phyloP scores from a whole-genome alignment of 1,139 yeast species.

The Candida mesenterica region DNA sequence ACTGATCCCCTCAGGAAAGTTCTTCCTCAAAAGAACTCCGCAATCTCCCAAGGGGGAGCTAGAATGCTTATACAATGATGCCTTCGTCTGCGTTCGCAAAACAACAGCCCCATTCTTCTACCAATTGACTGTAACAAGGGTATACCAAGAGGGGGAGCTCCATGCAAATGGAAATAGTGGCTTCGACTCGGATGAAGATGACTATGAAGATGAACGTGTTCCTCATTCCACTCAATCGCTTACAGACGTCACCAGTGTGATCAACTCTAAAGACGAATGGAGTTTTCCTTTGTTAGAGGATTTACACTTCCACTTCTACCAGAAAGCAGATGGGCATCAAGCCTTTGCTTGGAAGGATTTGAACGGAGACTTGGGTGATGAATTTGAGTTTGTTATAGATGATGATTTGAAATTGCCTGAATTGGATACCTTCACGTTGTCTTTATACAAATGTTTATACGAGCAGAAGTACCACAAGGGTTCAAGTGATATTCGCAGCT shows the following conservation, averaged over 20 bases:
- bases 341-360: slow-evolving; percentile 79
- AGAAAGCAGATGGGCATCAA: slow-evolving; percentile 29
- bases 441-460: slow-evolving; percentile 67
- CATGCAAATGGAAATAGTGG: slow-evolving; percentile 32
- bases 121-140: slow-evolving; percentile 70
- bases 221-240: slow-evolving; percentile 18
- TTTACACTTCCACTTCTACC: slow-evolving; percentile 46
- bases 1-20: slow-evolving; percentile 75
- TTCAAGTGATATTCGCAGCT: slow-evolving; percentile 44
- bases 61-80: slow-evolving; percentile 79
- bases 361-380: slow-evolving; percentile 85
- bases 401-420: slow-evolving; percentile 55
- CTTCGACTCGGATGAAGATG: slow-evolving; percentile 56
- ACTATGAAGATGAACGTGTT: slow-evolving; percentile 43
- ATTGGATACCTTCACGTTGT: slow-evolving; percentile 62
- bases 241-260: slow-evolving; percentile 25
- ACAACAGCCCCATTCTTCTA: slow-evolving; percentile 66
- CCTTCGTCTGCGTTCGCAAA: slow-evolving; percentile 67
- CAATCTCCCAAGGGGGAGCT: slow-evolving; percentile 82
- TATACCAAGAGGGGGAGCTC: slow-evolving; percentile 65
- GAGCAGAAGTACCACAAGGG: slow-evolving; percentile 69
- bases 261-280: slow-evolving; percentile 59
- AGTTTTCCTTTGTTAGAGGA: slow-evolving; percentile 66
- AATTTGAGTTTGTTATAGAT: slow-evolving; percentile 73
- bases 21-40: slow-evolving; percentile 70